Percentiles rank a stretch among this genome's conserved stretches.
phyloP scores from a whole-genome alignment of 371 early-diverging fungal genomes.

The Mucor velutinosus region DNA sequence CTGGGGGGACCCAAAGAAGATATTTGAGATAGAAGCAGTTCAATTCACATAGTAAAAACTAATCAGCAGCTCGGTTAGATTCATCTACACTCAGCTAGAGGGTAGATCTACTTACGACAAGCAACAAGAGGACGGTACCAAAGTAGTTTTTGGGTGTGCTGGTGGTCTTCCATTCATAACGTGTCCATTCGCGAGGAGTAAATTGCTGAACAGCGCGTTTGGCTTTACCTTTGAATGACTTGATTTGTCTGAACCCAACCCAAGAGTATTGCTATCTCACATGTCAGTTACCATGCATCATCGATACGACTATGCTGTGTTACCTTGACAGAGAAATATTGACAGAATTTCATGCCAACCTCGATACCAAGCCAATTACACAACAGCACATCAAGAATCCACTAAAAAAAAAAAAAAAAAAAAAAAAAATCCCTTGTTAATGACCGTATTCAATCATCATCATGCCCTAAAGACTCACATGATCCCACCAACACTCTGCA shows the following conservation, averaged over 20 bases:
- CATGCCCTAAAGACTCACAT: constrained; percentile 58
- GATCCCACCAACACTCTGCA: constrained; percentile 99
- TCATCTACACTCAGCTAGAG: not conserved
- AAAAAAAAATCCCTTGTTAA: not conserved
- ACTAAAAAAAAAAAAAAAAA: constrained; percentile 51
- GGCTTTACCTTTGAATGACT: constrained; percentile 81
- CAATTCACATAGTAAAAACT: constrained; percentile 81
- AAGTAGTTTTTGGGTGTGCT: constrained; percentile 79
- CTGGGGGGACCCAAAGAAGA: constrained; percentile 93
- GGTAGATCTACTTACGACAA: constrained; percentile 54
- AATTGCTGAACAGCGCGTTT: constrained; percentile 91
- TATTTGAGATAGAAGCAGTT: constrained; percentile 95
- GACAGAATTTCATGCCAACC: constrained; percentile 95
- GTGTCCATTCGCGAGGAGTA: constrained; percentile 93
- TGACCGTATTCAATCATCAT: not conserved
- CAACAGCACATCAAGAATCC: constrained; percentile 93
- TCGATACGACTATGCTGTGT: not conserved
- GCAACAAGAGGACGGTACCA: constrained; percentile 64
- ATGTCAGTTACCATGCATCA: not conserved
- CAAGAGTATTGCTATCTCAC: constrained; percentile 79
- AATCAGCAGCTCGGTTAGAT: not conserved
- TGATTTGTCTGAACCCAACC: constrained; percentile 88
- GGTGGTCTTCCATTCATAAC: constrained; percentile 87
- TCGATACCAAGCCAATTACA: constrained; percentile 96
- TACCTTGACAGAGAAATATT: constrained; percentile 91